Evolutionary conservation across 495 filamentous ascomycete species (phyloP).

Genomic region (Xylaria telfairii): DNA sequence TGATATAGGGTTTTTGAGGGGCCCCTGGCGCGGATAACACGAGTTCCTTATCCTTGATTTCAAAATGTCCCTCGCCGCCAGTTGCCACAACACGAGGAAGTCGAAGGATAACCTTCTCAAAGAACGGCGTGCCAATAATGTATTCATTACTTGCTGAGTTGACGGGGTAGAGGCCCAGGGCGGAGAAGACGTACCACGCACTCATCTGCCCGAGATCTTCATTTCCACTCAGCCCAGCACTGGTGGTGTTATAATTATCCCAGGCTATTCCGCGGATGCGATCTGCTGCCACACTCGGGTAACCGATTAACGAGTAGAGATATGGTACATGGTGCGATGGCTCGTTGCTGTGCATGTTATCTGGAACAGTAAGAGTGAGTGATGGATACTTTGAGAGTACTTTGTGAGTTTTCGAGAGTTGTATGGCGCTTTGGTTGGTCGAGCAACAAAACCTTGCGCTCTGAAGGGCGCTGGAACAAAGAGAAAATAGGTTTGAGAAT

Average conservation of each 20-base stretch:
- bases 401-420: too few species aligned
- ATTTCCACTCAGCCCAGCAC: slow-evolving; percentile 39
- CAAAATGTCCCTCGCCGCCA: slow-evolving; percentile 25
- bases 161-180: slow-evolving; percentile 40
- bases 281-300: slow-evolving; percentile 33
- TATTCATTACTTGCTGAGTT: slow-evolving; percentile 41
- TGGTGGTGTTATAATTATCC: slow-evolving; percentile 40
- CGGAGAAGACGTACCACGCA: slow-evolving; percentile 42
- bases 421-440: too few species aligned
- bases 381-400: too few species aligned
- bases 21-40: slow-evolving; percentile 38
- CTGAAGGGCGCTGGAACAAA: too few species aligned
- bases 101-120: slow-evolving; percentile 36
- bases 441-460: too few species aligned
- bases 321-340: slow-evolving; percentile 43
- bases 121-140: slow-evolving; percentile 39
- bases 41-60: slow-evolving; percentile 25
- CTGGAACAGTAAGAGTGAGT: too few species aligned
- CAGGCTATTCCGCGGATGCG: slow-evolving; percentile 35
- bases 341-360: slow-evolving; percentile 46
- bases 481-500: too few species aligned
- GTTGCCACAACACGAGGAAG: slow-evolving; percentile 31
- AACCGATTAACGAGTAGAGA: slow-evolving; percentile 39
- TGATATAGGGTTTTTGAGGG: slow-evolving; percentile 34
- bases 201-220: slow-evolving; percentile 46